Evolutionary conservation across 2,329 filamentous ascomycete genomes (phyloP), one percentile per base, ranked within the genome.

Genomic region (Pyricularia pennisetigena): DNA sequence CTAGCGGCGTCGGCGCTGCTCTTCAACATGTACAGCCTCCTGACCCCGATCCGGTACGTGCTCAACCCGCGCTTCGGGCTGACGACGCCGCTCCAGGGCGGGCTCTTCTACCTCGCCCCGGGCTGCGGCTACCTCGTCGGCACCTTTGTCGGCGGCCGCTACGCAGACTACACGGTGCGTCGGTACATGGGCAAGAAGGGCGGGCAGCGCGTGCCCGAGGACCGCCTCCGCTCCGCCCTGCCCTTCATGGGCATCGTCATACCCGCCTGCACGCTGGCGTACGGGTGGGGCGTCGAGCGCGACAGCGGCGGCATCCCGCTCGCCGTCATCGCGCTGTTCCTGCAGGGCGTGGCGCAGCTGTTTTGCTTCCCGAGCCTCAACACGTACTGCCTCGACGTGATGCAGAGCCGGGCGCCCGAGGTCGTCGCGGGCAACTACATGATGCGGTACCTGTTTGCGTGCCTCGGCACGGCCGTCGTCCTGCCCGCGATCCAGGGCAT

Each of bases 401-500:
- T 94, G 88, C 90, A 90, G 71, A 82, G 82, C 1, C 81, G 85
- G 32, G 87, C 87, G 62, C 86, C 89, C 3, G 91, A 95, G 74
- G 90, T 94, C 3, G 86, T 92, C 62, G 90, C 91, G 0, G 90
- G 90, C 0, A 95, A 94, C 76, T 95, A 94, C 76, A 87, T 93
- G 73, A 82, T 91, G 66, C 83, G 92, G 6, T 95, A 94, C 76
- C 74, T 93, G 6, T 90, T 93, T 72, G 91, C 88, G 0, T 91
- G 90, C 12, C 78, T 86, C 4, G 90, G 87, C 0, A 90, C 88
- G 2, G 91, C 90, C 0, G 85, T 87, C 1, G 91, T 91, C 68
- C 80, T 95, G 68, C 92, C 92, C 0, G 90, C 88, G 0, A 84
- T 93, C n/a, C 81, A 93, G 69, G 79, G 77, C 32, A 89, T 95